These are phyloP conservation scores for Silene vulgaris DNA, from an alignment of 179 eudicot genomes.

Conservation along the genomic window DNA sequence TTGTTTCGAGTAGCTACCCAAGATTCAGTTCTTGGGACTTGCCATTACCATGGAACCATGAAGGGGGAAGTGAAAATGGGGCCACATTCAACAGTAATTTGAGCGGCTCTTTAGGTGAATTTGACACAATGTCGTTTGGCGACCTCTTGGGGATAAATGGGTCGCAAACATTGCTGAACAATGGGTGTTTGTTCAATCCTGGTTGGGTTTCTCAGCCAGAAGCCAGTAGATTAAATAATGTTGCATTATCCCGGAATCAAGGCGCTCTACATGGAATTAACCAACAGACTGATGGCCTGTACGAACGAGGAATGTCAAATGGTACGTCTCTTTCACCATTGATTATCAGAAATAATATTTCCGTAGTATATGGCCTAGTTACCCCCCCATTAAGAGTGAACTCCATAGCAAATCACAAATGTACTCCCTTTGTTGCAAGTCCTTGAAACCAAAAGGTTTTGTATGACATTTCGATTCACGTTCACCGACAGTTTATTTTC, in stretches of 20 bases:
- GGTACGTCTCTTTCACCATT: constrained; percentile 1
- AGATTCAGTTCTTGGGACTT: constrained; percentile 27
- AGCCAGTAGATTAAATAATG: neutral
- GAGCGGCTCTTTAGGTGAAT: constrained; percentile 10
- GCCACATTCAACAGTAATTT: neutral
- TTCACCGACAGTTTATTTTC: too few species aligned
- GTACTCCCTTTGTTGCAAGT: too few species aligned
- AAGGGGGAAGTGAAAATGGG: constrained; percentile 7
- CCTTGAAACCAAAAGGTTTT: too few species aligned
- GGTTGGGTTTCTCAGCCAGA: constrained; percentile 21
- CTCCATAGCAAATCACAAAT: too few species aligned
- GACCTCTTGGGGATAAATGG: constrained; percentile 28
- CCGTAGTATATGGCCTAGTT: too few species aligned
- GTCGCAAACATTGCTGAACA: neutral
- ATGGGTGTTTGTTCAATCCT: neutral
- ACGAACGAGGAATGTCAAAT: neutral
- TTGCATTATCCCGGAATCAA: neutral
- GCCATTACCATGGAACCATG: constrained; percentile 20
- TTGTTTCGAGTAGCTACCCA: constrained; percentile 11
- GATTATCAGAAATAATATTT: too few species aligned
- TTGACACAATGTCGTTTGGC: constrained; percentile 20
- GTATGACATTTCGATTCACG: too few species aligned
- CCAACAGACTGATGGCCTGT: neutral
- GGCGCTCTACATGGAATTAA: neutral
- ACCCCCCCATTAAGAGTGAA: too few species aligned